Percentiles rank a stretch among this genome's conserved stretches.
Evolutionary conservation across 495 filamentous ascomycete genomes (phyloP).

Genomic region (Tuber magnatum): DNA sequence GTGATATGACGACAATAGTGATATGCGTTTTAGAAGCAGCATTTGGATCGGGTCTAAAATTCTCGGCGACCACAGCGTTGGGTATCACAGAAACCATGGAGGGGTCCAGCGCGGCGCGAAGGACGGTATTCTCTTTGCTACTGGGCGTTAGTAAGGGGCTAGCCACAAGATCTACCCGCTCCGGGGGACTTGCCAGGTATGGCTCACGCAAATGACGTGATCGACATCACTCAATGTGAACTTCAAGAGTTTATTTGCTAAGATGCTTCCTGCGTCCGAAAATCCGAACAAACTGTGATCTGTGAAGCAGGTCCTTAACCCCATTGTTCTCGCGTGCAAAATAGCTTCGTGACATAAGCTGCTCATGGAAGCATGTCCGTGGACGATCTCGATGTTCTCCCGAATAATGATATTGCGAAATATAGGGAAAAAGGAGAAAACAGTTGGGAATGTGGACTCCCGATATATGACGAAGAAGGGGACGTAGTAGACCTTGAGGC

Average conservation of each 20-base stretch:
- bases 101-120: slow-evolving; percentile 88
- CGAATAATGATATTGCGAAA: slow-evolving; percentile 92
- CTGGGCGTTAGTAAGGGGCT: neutral
- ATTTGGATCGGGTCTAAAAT: slow-evolving; percentile 63
- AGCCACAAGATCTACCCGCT: slow-evolving; percentile 15
- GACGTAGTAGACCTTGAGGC: slow-evolving; percentile 95
- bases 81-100: slow-evolving; percentile 96
- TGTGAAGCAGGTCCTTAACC: slow-evolving; percentile 87
- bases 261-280: slow-evolving; percentile 88
- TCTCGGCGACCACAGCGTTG: slow-evolving; percentile 93
- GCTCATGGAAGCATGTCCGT: slow-evolving; percentile 87
- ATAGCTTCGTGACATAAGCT: slow-evolving; percentile 92
- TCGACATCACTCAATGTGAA: slow-evolving; percentile 95
- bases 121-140: slow-evolving; percentile 96
- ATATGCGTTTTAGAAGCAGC: slow-evolving; percentile 48
- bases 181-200: slow-evolving; percentile 68
- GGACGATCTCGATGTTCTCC: slow-evolving; percentile 91
- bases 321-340: slow-evolving; percentile 92
- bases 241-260: slow-evolving; percentile 94
- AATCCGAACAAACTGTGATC: slow-evolving; percentile 98
- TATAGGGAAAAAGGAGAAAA: slow-evolving; percentile 96
- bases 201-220: slow-evolving; percentile 94
- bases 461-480: slow-evolving; percentile 94
- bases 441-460: slow-evolving; percentile 88
- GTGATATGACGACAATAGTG: slow-evolving; percentile 93